phyloP scores from a whole-genome alignment of 1,284 basidiomycete genomes.

The Pascua guehoae region DNA sequence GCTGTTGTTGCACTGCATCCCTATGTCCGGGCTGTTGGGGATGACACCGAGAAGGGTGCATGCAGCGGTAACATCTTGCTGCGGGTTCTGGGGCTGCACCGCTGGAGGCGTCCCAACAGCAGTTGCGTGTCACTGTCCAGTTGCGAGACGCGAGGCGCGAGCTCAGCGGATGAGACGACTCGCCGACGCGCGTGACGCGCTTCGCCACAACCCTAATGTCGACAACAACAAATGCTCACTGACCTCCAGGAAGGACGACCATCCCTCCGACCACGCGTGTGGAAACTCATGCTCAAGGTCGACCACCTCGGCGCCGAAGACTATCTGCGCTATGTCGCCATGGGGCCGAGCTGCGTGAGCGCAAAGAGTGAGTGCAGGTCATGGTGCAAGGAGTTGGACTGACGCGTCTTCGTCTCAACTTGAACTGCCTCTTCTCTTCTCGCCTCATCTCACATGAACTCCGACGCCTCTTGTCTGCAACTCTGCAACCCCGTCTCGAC shows the following conservation, averaged over 20 bases:
- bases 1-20: no score
- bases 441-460: no score
- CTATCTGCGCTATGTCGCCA: constrained; percentile 74
- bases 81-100: no score
- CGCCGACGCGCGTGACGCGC: constrained; percentile 36
- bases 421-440: not conserved
- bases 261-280: constrained; percentile 57
- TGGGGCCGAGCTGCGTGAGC: constrained; percentile 78
- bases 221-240: not conserved
- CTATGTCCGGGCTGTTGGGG: no score
- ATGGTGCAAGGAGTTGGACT: constrained; percentile 41
- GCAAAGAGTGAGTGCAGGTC: constrained; percentile 74
- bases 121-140: no score
- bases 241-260: constrained; percentile 27
- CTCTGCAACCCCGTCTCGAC: no score
- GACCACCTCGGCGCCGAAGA: constrained; percentile 69
- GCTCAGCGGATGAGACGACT: constrained; percentile 52
- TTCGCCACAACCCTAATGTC: no score
- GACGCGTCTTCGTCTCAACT: constrained; percentile 7
- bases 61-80: no score
- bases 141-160: no score
- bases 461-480: no score
- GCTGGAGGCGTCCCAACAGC: no score
- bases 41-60: no score
- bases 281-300: constrained; percentile 85